Evolutionary conservation across 1,139 yeast genomes (phyloP).

Genomic region (Pichia sp.): DNA sequence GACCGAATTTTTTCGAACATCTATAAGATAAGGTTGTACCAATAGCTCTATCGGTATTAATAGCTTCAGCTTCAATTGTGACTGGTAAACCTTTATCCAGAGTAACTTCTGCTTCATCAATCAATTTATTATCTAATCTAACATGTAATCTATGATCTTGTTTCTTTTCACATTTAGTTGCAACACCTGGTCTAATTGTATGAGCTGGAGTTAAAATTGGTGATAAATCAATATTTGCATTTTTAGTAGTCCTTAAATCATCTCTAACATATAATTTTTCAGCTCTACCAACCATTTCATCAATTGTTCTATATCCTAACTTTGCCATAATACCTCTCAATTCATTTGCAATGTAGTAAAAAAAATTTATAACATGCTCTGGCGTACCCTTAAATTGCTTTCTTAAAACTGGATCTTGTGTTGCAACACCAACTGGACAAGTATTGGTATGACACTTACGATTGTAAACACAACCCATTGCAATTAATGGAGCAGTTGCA

Average conservation of each 20-base stretch:
- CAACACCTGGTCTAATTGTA: conserved; percentile 95
- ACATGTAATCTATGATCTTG: conserved; percentile 93
- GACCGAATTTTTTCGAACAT: conserved; percentile 90
- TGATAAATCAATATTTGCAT: conserved; percentile 82
- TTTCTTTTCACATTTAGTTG: conserved; percentile 85
- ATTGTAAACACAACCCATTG: conserved; percentile 97
- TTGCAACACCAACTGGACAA: conserved; percentile 98
- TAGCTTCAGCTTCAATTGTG: conserved; percentile 84
- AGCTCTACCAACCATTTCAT: conserved; percentile 97
- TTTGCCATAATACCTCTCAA: conserved; percentile 89
- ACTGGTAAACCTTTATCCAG: conserved; percentile 92
- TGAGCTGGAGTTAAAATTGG: conserved; percentile 97
- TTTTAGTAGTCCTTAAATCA: conserved; percentile 80
- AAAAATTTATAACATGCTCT: conserved; percentile 96
- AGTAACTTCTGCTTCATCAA: conserved; percentile 92
- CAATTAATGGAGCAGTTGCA: conserved; percentile 94
- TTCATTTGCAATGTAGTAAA: conserved; percentile 90
- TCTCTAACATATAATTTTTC: conserved; percentile 84
- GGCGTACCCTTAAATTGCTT: conserved; percentile 94
- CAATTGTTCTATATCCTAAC: conserved; percentile 90
- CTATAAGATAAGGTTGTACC: conserved; percentile 94
- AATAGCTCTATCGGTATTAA: conserved; percentile 92
- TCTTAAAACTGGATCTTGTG: conserved; percentile 93
- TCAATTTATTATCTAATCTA: conserved; percentile 88
- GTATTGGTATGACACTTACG: conserved; percentile 89